Evolutionary conservation across 2,329 filamentous ascomycete species (phyloP).

Genomic region (Pleurostoma richardsiae): DNA sequence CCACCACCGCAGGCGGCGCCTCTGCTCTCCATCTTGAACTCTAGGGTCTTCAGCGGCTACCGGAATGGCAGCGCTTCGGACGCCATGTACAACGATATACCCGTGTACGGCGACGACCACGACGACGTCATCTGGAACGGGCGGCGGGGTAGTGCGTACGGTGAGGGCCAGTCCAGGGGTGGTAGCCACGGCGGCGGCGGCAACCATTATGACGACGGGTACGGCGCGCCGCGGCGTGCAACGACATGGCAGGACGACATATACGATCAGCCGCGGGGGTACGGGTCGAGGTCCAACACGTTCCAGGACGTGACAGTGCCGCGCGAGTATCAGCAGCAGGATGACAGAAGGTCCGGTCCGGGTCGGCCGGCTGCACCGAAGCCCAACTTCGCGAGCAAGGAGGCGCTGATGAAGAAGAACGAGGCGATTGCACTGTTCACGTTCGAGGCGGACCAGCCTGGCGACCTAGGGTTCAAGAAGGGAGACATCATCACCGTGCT

Average conservation of each 20-base stretch:
- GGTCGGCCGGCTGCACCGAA: conserved; percentile 83
- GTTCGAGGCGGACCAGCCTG: conserved; percentile 89
- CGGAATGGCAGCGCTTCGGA: conserved; percentile 42
- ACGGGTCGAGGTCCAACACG: conserved; percentile 46
- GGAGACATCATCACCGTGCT: conserved; percentile 92
- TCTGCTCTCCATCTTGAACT: conserved; percentile 79
- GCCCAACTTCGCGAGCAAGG: conserved; percentile 67
- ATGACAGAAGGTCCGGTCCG: conserved; percentile 51
- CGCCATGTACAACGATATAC: conserved; percentile 87
- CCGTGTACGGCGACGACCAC: conserved; percentile 78
- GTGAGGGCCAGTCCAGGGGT: conserved; percentile 53
- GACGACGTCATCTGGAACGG: conserved; percentile 85
- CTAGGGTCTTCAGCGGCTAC: conserved; percentile 73
- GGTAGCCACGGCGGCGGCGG: conserved; percentile 19
- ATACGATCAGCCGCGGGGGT: conserved; percentile 55
- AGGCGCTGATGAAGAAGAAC: conserved; percentile 56
- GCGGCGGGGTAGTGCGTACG: conserved; percentile 62
- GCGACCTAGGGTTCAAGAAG: conserved; percentile 94
- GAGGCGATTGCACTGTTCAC: conserved; percentile 89
- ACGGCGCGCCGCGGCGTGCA: conserved; percentile 54
- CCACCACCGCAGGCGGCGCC: conserved; percentile 79
- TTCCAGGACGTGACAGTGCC: conserved; percentile 31
- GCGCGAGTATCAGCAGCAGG: conserved; percentile 25
- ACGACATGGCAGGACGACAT: conserved; percentile 72
- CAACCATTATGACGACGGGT: conserved; percentile 42